These are phyloP conservation scores for Eucalyptus microcorys DNA, from an alignment of 345 rosid genomes.

Conservation along the genomic window DNA sequence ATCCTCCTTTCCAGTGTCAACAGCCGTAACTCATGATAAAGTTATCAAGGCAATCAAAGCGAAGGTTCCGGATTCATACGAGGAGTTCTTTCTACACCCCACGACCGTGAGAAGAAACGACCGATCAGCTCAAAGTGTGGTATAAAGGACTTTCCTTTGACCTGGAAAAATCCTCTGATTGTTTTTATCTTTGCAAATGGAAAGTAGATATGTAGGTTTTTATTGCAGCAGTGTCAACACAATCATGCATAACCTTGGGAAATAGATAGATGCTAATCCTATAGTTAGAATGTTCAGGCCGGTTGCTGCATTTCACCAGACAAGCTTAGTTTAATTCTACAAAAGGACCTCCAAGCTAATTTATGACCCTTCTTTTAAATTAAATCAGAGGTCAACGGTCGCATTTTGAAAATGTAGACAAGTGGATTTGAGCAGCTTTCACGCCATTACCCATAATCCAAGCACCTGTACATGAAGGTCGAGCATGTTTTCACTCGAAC, in stretches of 20 bases:
- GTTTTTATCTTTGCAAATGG: neutral
- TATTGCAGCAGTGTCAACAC: neutral
- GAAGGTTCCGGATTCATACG: conserved; percentile 83
- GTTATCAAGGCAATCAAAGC: conserved; percentile 65
- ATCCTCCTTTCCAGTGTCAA: conserved; percentile 43
- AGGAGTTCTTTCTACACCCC: conserved; percentile 84
- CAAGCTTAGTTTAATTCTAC: neutral
- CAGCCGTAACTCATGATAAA: conserved; percentile 79
- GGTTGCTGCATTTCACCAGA: neutral
- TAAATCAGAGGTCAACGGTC: neutral
- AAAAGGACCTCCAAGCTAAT: neutral
- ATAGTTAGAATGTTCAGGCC: neutral
- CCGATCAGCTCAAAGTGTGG: conserved; percentile 89
- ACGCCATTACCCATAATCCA: neutral
- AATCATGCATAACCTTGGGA: neutral
- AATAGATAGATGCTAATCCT: neutral
- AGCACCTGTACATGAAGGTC: neutral
- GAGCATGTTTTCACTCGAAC: neutral
- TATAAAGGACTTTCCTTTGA: neutral
- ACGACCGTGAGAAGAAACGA: conserved; percentile 90
- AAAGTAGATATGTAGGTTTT: neutral
- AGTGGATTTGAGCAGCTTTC: neutral
- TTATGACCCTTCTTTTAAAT: neutral
- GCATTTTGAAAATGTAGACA: neutral
- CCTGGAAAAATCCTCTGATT: neutral